phyloP scores from a whole-genome alignment of 179 eudicot genomes.

The Kewa caespitosa region DNA sequence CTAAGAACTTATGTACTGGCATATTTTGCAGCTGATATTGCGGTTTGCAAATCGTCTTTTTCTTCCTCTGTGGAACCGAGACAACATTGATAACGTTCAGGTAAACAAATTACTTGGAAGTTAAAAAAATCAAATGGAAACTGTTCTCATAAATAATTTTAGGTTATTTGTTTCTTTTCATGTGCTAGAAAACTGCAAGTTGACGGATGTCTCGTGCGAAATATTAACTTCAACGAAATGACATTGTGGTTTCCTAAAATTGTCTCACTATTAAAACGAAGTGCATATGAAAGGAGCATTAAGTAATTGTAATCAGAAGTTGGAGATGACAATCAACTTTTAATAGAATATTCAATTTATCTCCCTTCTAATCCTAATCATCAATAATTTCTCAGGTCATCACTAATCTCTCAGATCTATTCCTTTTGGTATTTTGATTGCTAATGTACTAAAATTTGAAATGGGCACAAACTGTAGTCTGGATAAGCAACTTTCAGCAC shows the following conservation, averaged over 20 bases:
- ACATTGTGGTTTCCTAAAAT: too few species aligned
- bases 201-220: too few species aligned
- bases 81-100: constrained; percentile 89
- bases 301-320: not conserved
- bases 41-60: constrained; percentile 96
- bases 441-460: not conserved
- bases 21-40: constrained; percentile 74
- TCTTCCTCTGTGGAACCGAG: constrained; percentile 94
- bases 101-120: constrained; percentile 29
- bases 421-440: not conserved
- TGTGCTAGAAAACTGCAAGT: not conserved
- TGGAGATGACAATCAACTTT: not conserved
- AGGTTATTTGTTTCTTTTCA: not conserved
- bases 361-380: too few species aligned
- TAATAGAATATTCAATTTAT: not conserved
- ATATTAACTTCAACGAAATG: too few species aligned
- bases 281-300: not conserved
- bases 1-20: constrained; percentile 20
- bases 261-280: too few species aligned
- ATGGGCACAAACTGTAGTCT: too few species aligned
- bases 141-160: not conserved
- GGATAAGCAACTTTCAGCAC: not conserved
- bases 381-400: too few species aligned
- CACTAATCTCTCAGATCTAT: not conserved
- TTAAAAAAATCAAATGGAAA: not conserved